These are phyloP conservation scores for Lactarius sanguifluus DNA, from an alignment of 768 basidiomycete genomes.

Conservation along the genomic window DNA sequence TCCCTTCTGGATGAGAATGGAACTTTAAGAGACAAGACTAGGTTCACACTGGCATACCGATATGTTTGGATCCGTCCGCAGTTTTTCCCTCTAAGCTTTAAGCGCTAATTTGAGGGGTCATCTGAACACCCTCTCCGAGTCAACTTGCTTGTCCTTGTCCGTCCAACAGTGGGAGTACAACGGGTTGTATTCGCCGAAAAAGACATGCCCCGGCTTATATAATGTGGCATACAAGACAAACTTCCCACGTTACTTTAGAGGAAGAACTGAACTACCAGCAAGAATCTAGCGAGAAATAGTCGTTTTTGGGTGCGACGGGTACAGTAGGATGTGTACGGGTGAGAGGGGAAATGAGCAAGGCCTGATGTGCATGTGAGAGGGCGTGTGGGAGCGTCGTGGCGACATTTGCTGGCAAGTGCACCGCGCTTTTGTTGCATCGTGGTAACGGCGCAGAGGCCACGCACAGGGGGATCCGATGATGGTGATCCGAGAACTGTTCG, in stretches of 20 bases:
- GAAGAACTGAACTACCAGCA: background rate
- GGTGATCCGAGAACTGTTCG: background rate
- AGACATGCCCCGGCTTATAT: conserved; percentile 2
- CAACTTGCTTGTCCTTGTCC: background rate
- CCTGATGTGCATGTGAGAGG: conserved; percentile 12
- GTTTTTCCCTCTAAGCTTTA: background rate
- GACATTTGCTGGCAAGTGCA: background rate
- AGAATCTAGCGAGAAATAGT: background rate
- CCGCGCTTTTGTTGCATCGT: conserved; percentile 23
- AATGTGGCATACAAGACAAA: background rate
- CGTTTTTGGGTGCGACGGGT: conserved; percentile 9
- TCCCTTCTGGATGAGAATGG: background rate
- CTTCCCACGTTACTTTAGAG: too few species aligned
- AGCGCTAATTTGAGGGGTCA: background rate
- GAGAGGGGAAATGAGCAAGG: conserved; percentile 3
- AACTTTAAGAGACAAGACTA: background rate
- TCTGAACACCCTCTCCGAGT: background rate
- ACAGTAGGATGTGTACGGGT: background rate
- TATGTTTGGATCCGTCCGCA: conserved; percentile 8
- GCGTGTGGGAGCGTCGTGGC: background rate
- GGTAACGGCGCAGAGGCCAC: conserved; percentile 19
- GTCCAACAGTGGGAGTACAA: background rate
- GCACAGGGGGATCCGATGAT: conserved; percentile 5
- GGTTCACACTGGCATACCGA: conserved; percentile 3
- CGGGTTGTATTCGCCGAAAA: background rate